Evolutionary conservation across 1,139 yeast genomes (phyloP), one percentile per base, ranked within the genome.

Genomic region (Meyerozyma athensensis): DNA sequence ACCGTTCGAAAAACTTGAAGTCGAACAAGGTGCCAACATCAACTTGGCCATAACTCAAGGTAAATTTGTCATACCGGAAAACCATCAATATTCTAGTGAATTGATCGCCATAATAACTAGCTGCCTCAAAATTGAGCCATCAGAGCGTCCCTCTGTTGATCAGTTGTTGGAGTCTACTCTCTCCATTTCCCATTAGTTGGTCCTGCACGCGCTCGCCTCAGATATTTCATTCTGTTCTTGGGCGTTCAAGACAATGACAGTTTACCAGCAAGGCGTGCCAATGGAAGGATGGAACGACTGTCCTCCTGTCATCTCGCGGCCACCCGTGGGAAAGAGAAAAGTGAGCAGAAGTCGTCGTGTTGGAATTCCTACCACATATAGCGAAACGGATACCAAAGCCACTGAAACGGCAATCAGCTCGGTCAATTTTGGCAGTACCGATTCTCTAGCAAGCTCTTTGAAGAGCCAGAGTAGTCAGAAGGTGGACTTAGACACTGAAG

Each of bases 1-100:
- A 2, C 97, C 97, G 1, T 90, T 90, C 59, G 96, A 89, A 54
- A 74, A 86, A 53, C 79, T 84, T 52, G 94, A 87, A 48, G 72
- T 77, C 33, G 81, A 82, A 36, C 78, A 81, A 43, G 97, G 97
- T 12, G 96, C 95, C 3, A 85, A 83, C 44, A 67, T 89, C 45
- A 79, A 74, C 40, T 66, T 87, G 50, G 95, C 96, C 5, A 84
- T 90, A 30, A 67, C 78, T 19, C 81, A 76, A 43, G 95, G 90
- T 1, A 77, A 71, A 38, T 89, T 75, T 59, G 57, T 67, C 18
- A 74, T 85, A 48, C 97, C 97, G 0, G 46, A 44, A 5, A 61
- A 53, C 35, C 74, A 76, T 2, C 59, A 59, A 12, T 87, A 83
- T 56, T 72, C 83, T 2, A 65, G 66, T 0, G 76, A 62, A 4